Conservation (phyloP, 306 rosid species). For the Cucumis cinereus region DNA sequence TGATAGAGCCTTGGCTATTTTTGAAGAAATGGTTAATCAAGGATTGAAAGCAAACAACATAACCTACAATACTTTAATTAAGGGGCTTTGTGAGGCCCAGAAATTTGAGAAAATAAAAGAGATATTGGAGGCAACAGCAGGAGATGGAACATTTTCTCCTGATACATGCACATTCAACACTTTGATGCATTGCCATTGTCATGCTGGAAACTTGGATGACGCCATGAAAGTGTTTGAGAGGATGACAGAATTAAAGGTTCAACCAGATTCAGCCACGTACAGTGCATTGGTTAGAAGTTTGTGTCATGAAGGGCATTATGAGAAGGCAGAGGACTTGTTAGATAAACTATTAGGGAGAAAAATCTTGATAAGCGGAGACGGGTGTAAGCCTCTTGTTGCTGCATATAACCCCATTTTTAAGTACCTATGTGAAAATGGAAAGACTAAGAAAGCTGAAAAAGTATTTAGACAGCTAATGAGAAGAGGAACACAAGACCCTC, state of each 20-base stretch:
- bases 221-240: slow-evolving; percentile 47
- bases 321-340: slow-evolving; percentile 50
- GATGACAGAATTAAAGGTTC: slow-evolving; percentile 43
- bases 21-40: slow-evolving; percentile 52
- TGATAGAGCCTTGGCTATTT: slow-evolving; percentile 47
- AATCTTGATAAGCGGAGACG: slow-evolving; percentile 32
- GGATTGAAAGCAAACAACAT: slow-evolving; percentile 50
- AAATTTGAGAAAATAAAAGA: slow-evolving; percentile 45
- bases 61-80: slow-evolving; percentile 58
- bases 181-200: slow-evolving; percentile 47
- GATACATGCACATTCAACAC: slow-evolving; percentile 75
- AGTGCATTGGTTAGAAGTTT: slow-evolving; percentile 52
- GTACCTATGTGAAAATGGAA: slow-evolving; percentile 56
- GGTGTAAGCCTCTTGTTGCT: slow-evolving; percentile 73
- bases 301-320: slow-evolving; percentile 42
- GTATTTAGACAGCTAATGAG: slow-evolving; percentile 72
- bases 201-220: slow-evolving; percentile 47
- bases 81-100: slow-evolving; percentile 60
- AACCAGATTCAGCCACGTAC: slow-evolving; percentile 67
- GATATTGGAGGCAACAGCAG: slow-evolving; percentile 33
- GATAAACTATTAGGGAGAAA: slow-evolving; percentile 49
- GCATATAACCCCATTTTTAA: slow-evolving; percentile 53
- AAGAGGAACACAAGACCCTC: slow-evolving; percentile 79
- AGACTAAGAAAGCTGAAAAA: slow-evolving; percentile 55
- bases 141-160: slow-evolving; percentile 30